Evolutionary conservation across 257 asterid genomes (phyloP).

Genomic region (Linaria vulgaris): DNA sequence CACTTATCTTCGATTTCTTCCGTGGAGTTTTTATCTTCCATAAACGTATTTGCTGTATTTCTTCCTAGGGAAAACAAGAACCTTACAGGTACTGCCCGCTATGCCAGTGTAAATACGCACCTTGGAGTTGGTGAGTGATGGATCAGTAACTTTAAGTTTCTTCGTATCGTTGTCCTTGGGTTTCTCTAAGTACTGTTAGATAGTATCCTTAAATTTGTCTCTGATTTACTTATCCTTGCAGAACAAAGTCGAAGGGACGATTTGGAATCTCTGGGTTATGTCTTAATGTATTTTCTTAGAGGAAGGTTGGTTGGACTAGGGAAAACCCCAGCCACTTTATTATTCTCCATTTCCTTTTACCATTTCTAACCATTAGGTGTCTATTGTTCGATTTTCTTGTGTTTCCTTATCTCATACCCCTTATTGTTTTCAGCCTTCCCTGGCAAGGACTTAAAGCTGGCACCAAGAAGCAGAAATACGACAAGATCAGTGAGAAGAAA

Average conservation of each 20-base stretch:
- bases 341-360: no score
- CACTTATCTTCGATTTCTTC: no score
- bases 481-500: conserved; percentile 5
- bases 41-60: conserved; percentile 16
- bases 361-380: no score
- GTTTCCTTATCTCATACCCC: no score
- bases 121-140: conserved; percentile 77
- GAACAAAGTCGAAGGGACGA: conserved; percentile 92
- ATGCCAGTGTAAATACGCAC: conserved; percentile 88
- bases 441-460: conserved; percentile 13
- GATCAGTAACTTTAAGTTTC: neutral
- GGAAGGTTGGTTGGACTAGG: conserved; percentile 51
- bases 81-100: conserved; percentile 89
- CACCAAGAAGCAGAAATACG: conserved; percentile 8
- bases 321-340: no score
- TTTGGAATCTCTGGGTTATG: conserved; percentile 86
- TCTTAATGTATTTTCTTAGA: conserved; percentile 84
- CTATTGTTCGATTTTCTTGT: no score
- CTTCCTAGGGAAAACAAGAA: conserved; percentile 79
- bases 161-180: no score
- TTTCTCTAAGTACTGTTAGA: neutral
- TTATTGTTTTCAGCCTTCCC: neutral
- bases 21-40: conserved; percentile 5
- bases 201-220: neutral
- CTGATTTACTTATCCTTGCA: conserved; percentile 27